Evolutionary conservation across 805 yeast species (phyloP), one percentile per base, ranked within the genome.

Genomic region (Myxozyma udenii): DNA sequence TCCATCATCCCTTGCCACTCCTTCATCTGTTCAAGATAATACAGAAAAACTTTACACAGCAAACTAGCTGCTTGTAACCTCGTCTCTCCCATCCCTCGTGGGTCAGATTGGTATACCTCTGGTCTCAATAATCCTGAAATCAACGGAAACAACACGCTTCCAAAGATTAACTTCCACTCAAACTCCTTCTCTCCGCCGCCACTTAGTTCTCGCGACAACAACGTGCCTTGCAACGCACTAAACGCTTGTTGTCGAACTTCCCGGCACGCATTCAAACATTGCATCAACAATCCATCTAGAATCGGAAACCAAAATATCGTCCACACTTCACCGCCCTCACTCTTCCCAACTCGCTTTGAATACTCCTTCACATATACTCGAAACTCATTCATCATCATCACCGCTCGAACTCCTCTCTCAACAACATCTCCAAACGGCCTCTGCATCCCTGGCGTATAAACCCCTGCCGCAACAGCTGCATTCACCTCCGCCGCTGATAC

Each of bases 191-290:
- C 14, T 28, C 9, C 9, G 9, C 14, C 33, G 9, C 33, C 33
- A 28, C 14, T 14, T n/a, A 62, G 54, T 26, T 62, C 64, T 5
- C 65, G 66, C 2, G 81, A 71, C 11, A 83, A 67, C 9, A 83
- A 62, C 3, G 77, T 70, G 3, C 73, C 69, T 53, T 85, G 85
- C 46, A 90, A 74, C 0, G 78, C 67, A 19, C 75, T 74, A 38
- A 88, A 68, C 0, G 95, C 90, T 66, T 76, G 79, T 0, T 77
- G 68, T 36, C 95, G 73, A 9, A 89, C 72, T 63, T 86, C 89
- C 24, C 87, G 73, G 65, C 95, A 87, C 18, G 96, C 95, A 62
- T 89, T 89, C 65, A 85, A 77, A 65, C 96, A 86, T 66, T 90
- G 96, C 62, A 85, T 91, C 0, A 93, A 88, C 48, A 89, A 73